These are phyloP conservation scores for Bryoerythrophyllum caledonicum DNA, from an alignment of 225 moss, liverwort and hornwort species.

Conservation along the genomic window DNA sequence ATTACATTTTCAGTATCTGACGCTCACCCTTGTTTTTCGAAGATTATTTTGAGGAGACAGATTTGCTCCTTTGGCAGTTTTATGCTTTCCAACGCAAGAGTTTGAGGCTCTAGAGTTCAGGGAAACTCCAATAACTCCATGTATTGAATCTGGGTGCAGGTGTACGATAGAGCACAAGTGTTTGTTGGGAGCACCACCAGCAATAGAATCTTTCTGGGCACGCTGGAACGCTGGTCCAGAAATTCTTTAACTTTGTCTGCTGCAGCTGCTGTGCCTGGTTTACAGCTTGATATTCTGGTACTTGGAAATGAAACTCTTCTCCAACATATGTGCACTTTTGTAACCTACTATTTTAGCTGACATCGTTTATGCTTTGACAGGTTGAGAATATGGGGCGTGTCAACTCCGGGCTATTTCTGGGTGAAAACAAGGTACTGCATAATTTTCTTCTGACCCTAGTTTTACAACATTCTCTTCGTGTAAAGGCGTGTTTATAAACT, in stretches of 20 bases:
- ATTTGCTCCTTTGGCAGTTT: too few relatives aligned
- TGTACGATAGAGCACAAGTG: conserved; percentile 62
- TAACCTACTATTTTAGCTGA: background rate
- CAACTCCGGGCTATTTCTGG: conserved; percentile 65
- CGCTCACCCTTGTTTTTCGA: background rate
- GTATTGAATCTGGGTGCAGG: conserved; percentile 27
- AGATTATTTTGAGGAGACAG: background rate
- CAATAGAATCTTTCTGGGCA: conserved; percentile 55
- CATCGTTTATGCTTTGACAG: conserved; percentile 27
- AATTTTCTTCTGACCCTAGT: background rate
- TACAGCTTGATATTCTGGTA: conserved; percentile 88
- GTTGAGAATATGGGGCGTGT: conserved; percentile 96
- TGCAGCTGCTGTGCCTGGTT: conserved; percentile 65
- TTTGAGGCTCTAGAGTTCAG: too few relatives aligned
- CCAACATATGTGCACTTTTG: background rate
- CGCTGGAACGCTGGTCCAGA: conserved; percentile 68
- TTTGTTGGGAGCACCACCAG: conserved; percentile 50
- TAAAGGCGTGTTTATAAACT: too few relatives aligned
- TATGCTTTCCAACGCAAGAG: too few relatives aligned
- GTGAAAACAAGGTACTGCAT: conserved; percentile 61
- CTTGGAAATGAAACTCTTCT: background rate
- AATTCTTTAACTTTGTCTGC: conserved; percentile 46
- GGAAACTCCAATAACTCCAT: too few relatives aligned
- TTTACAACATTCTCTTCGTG: background rate
- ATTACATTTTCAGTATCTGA: background rate